Evolutionary conservation across 164 flowering plant genomes (phyloP).

Genomic region (Tetracentron sinense): DNA sequence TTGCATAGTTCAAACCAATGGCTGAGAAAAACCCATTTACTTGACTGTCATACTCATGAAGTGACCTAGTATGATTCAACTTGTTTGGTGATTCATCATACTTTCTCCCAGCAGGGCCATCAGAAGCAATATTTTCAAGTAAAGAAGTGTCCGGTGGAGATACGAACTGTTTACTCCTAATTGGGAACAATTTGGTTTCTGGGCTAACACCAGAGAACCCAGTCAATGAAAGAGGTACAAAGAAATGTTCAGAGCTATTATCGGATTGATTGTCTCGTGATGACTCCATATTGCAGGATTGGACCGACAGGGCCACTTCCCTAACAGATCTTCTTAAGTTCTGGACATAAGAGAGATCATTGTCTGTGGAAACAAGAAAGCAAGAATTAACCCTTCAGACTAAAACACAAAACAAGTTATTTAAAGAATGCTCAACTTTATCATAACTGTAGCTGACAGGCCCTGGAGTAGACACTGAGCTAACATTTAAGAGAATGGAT

Average conservation of each 20-base stretch:
- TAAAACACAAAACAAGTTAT: neutral
- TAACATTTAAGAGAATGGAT: neutral
- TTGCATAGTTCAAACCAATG: slow-evolving; percentile 38
- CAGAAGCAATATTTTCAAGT: slow-evolving; percentile 30
- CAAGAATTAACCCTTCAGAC: slow-evolving; percentile 12
- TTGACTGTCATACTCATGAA: slow-evolving; percentile 38
- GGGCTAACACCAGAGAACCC: slow-evolving; percentile 41
- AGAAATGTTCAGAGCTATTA: slow-evolving; percentile 75
- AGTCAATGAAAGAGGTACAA: slow-evolving; percentile 62
- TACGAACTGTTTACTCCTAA: slow-evolving; percentile 46
- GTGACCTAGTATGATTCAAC: slow-evolving; percentile 41
- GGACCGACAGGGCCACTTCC: slow-evolving; percentile 76
- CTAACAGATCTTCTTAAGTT: slow-evolving; percentile 82
- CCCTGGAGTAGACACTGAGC: neutral
- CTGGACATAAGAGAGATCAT: slow-evolving; percentile 55
- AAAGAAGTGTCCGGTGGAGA: slow-evolving; percentile 45
- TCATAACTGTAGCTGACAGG: neutral
- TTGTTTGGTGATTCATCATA: slow-evolving; percentile 37
- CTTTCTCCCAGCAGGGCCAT: slow-evolving; percentile 30
- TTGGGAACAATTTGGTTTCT: slow-evolving; percentile 37
- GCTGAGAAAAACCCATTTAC: slow-evolving; percentile 59
- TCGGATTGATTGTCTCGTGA: slow-evolving; percentile 58
- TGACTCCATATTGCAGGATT: slow-evolving; percentile 47
- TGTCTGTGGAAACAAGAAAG: slow-evolving; percentile 46
- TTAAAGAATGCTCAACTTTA: slow-evolving; percentile 1